A percentile compares a stretch with the other conserved stretches of the same genome.
Evolutionary conservation across 305 asterid genomes (phyloP).

Genomic region (Solanum hybrid): DNA sequence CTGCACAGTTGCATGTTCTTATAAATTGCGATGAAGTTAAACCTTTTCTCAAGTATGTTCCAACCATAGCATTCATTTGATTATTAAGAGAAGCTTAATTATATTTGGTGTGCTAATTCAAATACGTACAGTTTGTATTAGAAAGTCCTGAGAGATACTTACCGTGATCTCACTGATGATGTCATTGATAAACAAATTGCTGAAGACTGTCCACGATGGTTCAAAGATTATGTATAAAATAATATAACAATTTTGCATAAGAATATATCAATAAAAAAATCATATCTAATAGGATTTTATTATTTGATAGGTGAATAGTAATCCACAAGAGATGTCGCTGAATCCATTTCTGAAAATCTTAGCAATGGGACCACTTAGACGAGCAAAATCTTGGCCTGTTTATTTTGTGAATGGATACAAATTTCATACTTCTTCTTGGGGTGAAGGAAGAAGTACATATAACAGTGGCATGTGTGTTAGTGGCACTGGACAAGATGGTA

Average conservation of each 20-base stretch:
- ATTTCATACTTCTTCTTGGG: not conserved
- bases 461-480: not conserved
- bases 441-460: not conserved
- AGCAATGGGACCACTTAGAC: not conserved
- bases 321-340: not conserved
- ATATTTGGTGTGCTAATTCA: not conserved
- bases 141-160: not conserved
- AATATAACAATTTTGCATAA: not conserved
- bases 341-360: not conserved
- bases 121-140: not conserved
- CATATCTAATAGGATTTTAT: not conserved
- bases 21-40: not conserved
- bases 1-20: not conserved
- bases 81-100: not conserved
- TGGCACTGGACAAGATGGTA: not conserved
- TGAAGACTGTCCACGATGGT: not conserved
- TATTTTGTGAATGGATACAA: not conserved
- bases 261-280: not conserved
- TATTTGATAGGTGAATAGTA: not conserved
- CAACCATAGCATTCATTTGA: not conserved
- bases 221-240: not conserved
- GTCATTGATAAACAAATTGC: not conserved
- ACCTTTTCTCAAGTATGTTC: not conserved
- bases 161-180: not conserved
- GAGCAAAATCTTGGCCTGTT: not conserved